A percentile compares a stretch with the other conserved stretches of the same genome.
phyloP scores from a whole-genome alignment of 2,329 filamentous ascomycete genomes.

The Zymoseptoria passerinii region DNA sequence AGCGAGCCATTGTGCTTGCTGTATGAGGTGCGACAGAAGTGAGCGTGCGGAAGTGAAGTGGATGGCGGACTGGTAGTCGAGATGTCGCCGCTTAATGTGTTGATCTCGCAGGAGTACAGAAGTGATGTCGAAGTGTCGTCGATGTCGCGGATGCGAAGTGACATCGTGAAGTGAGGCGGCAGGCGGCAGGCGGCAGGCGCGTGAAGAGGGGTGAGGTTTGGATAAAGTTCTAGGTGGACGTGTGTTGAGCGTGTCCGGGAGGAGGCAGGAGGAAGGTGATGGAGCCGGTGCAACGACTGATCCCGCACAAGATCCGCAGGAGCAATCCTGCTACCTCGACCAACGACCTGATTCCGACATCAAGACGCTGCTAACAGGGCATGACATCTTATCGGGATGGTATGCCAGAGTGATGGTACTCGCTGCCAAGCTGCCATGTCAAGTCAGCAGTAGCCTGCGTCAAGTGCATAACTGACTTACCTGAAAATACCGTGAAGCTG shows the following conservation, averaged over 20 bases:
- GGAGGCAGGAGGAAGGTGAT: not conserved
- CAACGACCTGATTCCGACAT: too few relatives aligned
- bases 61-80: not conserved
- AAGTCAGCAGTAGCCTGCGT: too few relatives aligned
- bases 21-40: not conserved
- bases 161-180: not conserved
- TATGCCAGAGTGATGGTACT: too few relatives aligned
- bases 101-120: not conserved
- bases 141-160: not conserved
- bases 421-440: too few relatives aligned
- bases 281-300: too few relatives aligned
- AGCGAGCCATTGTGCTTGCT: not conserved
- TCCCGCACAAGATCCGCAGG: too few relatives aligned
- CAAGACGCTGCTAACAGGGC: too few relatives aligned
- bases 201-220: not conserved
- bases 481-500: too few relatives aligned
- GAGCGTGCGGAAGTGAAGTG: not conserved
- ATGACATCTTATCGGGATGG: too few relatives aligned
- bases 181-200: not conserved
- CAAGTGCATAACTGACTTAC: too few relatives aligned
- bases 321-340: too few relatives aligned
- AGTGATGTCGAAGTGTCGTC: not conserved
- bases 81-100: not conserved
- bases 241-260: not conserved
- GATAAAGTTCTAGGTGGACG: not conserved